Base-by-base conservation (phyloP, 2,329 filamentous ascomycete genomes). In the Biscogniauxia sp. region DNA sequence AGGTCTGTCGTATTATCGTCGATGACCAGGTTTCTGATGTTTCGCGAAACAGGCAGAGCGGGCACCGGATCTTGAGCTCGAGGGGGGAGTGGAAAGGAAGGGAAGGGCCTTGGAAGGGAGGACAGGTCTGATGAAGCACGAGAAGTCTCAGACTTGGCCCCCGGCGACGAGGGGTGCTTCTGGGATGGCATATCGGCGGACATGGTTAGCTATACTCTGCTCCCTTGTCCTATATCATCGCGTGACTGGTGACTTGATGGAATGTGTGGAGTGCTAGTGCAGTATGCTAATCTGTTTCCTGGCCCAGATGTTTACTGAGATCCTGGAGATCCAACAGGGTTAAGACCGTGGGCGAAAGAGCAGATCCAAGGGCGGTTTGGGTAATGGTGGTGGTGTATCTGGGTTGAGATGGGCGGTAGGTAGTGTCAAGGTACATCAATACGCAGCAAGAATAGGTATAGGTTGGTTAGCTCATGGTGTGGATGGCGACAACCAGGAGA, bases 81-180 rank as follows among this genome's bases (percentile, higher is more conserved):
- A 60, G 64, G 61, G 59, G 65, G 66, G 64, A 72, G 65, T 64
- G 62, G 58, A 54, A 68, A 66, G 55, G 64, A 60, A 26, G 70
- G 66, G 61, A 67, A 70, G 59, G 64, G 58, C 53, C 66, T 64
- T 37, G 64, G 66, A 65, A 59, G 60, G 60, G 65, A 63, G 65
- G 66, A 68, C 59, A 71, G 62, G 70, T 74, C 70, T 72, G 74
- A 73, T 70, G 75, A 77, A 65, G 76, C 75, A 75, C 71, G 72
- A 54, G 69, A 70, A 68, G 75, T 75, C 69, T 77, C 76, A 74
- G 76, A 71, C 65, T 67, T 68, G 60, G 68, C 64, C 41, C 63
- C 64, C 59, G 69, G 50, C 53, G 70, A 72, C 63, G 67, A 64
- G 57, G 58, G 58, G 57, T 62, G 65, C 51, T 59, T 56, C 5